Percentiles rank a stretch among this genome's conserved stretches.
Conservation (phyloP, 345 rosid genomes). For the Sisymbrium altissimum region DNA sequence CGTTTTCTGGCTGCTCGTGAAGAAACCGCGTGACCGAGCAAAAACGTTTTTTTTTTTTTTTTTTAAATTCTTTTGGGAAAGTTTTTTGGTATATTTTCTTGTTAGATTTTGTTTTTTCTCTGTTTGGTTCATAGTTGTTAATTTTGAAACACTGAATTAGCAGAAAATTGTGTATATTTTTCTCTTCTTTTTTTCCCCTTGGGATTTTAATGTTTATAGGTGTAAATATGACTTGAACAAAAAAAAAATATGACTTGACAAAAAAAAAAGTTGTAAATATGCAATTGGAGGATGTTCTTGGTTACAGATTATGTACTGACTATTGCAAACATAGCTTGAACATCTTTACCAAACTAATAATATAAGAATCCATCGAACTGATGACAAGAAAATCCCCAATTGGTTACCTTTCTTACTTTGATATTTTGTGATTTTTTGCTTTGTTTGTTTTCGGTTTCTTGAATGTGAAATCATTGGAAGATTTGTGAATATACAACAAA, state of each 20-base stretch:
- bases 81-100: background rate
- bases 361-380: background rate
- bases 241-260: too few relatives aligned
- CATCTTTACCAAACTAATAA: background rate
- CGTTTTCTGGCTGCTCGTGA: conserved; percentile 25
- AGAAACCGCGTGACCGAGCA: conserved; percentile 13
- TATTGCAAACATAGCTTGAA: background rate
- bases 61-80: background rate
- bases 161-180: background rate
- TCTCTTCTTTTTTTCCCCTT: background rate
- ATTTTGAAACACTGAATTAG: conserved; percentile 20
- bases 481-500: background rate
- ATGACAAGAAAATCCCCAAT: background rate
- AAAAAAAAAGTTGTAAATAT: too few relatives aligned
- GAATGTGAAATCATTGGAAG: background rate
- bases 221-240: too few relatives aligned
- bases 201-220: background rate
- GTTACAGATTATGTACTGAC: background rate
- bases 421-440: background rate
- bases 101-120: background rate
- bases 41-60: background rate
- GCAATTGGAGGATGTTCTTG: background rate
- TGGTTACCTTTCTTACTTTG: background rate
- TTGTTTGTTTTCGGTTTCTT: background rate
- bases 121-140: conserved; percentile 22